These are phyloP conservation scores for Heimioporus retisporus DNA, from an alignment of 1,284 basidiomycete genomes.

Conservation along the genomic window DNA sequence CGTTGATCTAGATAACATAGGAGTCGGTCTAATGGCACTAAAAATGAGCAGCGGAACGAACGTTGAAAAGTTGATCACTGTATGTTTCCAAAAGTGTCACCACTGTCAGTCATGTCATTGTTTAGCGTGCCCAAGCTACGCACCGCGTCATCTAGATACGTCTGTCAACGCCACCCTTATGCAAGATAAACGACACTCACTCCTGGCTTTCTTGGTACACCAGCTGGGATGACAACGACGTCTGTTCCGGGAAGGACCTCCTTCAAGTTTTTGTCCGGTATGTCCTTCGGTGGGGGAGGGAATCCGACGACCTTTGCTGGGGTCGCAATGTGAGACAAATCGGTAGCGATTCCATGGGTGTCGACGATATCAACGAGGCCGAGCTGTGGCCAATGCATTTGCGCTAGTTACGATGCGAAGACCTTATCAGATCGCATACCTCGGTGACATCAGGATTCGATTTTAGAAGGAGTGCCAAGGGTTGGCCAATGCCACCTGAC, in stretches of 20 bases:
- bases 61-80: conserved; percentile 96
- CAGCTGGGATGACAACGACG: conserved; percentile 96
- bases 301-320: conserved; percentile 85
- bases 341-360: conserved; percentile 96
- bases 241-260: conserved; percentile 89
- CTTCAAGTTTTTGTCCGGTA: conserved; percentile 82
- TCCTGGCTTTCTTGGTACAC: conserved; percentile 96
- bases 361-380: conserved; percentile 97
- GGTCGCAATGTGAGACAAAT: conserved; percentile 91
- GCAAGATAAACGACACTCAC: conserved; percentile 56
- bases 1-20: conserved; percentile 84
- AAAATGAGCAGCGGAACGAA: conserved; percentile 38
- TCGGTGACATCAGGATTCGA: conserved; percentile 84
- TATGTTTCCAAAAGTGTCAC: conserved; percentile 9
- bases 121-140: conserved; percentile 31
- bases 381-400: conserved; percentile 57
- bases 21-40: neutral
- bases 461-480: conserved; percentile 93
- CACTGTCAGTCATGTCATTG: conserved; percentile 26
- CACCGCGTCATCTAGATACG: conserved; percentile 78
- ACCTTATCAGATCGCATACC: conserved; percentile 49
- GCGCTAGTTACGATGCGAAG: neutral
- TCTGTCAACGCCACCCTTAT: conserved; percentile 13
- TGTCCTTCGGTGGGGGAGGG: conserved; percentile 50
- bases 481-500: conserved; percentile 92